phyloP scores from a whole-genome alignment of 495 filamentous ascomycete genomes.

The Neurospora pannonica region DNA sequence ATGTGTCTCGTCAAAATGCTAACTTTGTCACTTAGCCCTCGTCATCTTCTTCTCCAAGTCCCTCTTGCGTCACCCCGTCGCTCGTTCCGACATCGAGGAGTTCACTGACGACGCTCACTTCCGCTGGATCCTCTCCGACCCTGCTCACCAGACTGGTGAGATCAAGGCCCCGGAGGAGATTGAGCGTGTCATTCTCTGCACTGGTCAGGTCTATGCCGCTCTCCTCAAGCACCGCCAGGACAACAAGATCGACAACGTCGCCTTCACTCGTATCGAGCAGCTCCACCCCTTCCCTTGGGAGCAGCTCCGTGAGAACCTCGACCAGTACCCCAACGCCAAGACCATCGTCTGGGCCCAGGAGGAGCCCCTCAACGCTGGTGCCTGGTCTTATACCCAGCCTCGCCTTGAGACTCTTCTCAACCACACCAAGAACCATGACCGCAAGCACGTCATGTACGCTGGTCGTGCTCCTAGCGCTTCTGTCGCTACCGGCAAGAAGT shows the following conservation, averaged over 20 bases:
- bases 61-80: slow-evolving; percentile 83
- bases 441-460: slow-evolving; percentile 94
- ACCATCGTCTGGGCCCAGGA: slow-evolving; percentile 95
- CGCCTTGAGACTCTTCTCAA: slow-evolving; percentile 94
- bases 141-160: slow-evolving; percentile 59
- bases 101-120: slow-evolving; percentile 89
- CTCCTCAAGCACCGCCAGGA: slow-evolving; percentile 83
- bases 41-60: slow-evolving; percentile 97
- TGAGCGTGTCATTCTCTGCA: slow-evolving; percentile 87
- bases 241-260: slow-evolving; percentile 75
- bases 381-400: slow-evolving; percentile 91
- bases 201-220: slow-evolving; percentile 87
- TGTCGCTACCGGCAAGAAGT: slow-evolving; percentile 89
- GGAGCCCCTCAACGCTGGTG: slow-evolving; percentile 93
- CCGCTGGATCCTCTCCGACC: slow-evolving; percentile 88
- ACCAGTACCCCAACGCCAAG: slow-evolving; percentile 92
- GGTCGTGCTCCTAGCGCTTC: slow-evolving; percentile 82
- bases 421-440: slow-evolving; percentile 78
- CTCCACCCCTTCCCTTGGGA: slow-evolving; percentile 98
- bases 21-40: slow-evolving; percentile 51
- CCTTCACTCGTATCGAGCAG: slow-evolving; percentile 93
- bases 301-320: slow-evolving; percentile 88
- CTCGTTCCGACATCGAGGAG: slow-evolving; percentile 78
- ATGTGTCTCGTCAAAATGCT: slow-evolving; percentile 17
- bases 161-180: slow-evolving; percentile 80